Base-by-base conservation (phyloP, 306 rosid genomes). In the Vigna reflexopilosa region DNA sequence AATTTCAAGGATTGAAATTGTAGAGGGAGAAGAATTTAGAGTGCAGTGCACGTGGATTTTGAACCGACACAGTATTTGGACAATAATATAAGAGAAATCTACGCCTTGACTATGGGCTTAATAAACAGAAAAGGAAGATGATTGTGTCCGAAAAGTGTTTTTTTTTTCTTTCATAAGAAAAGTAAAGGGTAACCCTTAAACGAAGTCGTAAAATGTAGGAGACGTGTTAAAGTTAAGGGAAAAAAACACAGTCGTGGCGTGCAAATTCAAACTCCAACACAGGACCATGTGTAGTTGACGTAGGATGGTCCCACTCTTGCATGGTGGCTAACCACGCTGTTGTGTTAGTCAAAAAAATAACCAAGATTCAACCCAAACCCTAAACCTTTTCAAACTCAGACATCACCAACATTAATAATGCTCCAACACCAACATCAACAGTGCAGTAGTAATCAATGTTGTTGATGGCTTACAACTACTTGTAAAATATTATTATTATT, bases 251-350 rank as follows among this genome's bases (percentile, higher is more conserved):
- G 16, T 51, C 34, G 19, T 87, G 77, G 87, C 88, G 84, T 90
- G 82, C 75, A 73, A 80, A 80, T 47, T 85, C 86, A 88, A 90
- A 88, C 45, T 75, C 87, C 82, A 66, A 62, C 89, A 38, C 81
- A 56, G 47, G 11, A 79, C 77, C 88, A 82, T 69, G 87, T 84
- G 83, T 67, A 28, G 64, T 24, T 80, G 87, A 88, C 91, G 90
- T 84, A 93, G 90, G 82, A 7, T 65, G 90, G 89, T 42, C 93
- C 94, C 47, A 11, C 14, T 44, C 50, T 19, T 81, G 82, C 78
- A 87, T 26, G 76, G 71, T 73, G 84, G 83, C 80, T 81, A 78
- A 77, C 73, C 44, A 26, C 51, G 9, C 9, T 61, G 30, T 76
- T 36, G 7, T 1, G 13, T 65, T 36, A 70, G 82, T 78, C 77